Base-by-base conservation (phyloP, 345 rosid genomes). In the Kernera saxatilis region DNA sequence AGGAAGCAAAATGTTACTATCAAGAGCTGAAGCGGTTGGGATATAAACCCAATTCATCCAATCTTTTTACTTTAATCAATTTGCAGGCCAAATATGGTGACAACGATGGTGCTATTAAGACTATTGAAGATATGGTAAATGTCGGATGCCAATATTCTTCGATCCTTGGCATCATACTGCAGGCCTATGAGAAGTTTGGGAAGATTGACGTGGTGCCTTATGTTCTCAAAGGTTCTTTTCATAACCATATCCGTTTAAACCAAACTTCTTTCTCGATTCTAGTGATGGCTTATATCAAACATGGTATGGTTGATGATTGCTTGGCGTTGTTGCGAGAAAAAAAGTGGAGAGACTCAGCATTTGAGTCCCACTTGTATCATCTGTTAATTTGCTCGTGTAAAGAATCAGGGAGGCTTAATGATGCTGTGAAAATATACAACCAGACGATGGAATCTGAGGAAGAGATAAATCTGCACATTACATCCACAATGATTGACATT, bases 301-400 rank as follows among this genome's bases (percentile, higher is more conserved):
- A 83, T 67, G 78, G 81, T 44, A 74, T 90, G 90, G 79, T 86
- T 17, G 82, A 83, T 75, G 88, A 85, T 71, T 96, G 93, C 54
- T 77, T 90, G 46, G 74, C 67, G 41, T 79, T 93, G 26, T 69
- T 93, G 83, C 70, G 74, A 54, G 83, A 82, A 11, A 90, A 85
- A 54, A 46, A 21, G 44, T 93, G 98, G 97, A 84, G 78, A 55
- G 98, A 93, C 86, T 79, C 80, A 2, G 74, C 61, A 43, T 93
- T 93, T 80, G 93, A 88, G 81, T 89, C 86, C 35, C 87, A 87
- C 58, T 77, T 93, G 82, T 88, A 88, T 76, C 98, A 90, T 86
- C 81, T 93, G 72, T 77, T 93, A 64, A 86, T 90, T 70, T 90
- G 93, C 71, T 87, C 88, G 0, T 90, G 95, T 82, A 92, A 88